Base-by-base conservation (phyloP, 2,329 filamentous ascomycete species). In the Westerdykella ornata region DNA sequence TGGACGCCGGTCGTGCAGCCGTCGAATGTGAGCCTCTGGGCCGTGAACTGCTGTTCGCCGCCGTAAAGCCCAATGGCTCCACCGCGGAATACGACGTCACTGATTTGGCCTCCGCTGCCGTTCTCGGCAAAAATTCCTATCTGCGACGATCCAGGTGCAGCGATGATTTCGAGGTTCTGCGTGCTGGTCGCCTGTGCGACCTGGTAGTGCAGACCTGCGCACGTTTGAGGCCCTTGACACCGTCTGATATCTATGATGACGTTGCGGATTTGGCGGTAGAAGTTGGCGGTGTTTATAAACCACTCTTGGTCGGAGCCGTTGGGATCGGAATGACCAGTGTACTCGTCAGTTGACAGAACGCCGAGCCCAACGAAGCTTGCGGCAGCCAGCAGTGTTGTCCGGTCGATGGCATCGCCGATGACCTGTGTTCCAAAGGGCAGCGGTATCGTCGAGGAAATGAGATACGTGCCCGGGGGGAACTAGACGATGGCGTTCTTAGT, bases 191-290 rank as follows among this genome's bases (percentile, higher is more conserved):
- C 66, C 44, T 72, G 70, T n/a, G 66, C 66, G 14, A 65, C 69
- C 4, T 66, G 68, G 68, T 69, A 72, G 39, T 72, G 68, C 14
- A 72, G 59, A 20, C 68, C 67, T 15, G 73, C 67, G 56, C 7
- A 65, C 68, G n/a, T 62, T 52, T 0, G 72, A 59, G 17, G 72
- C 22, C 2, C 7, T 26, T 4, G 68, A 1, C 80, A 68, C 1
- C 63, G 60, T 1, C 74, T 78, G 29, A 72, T 67, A 54, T 85
- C 81, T 30, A 85, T 68, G 41, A 80, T 68, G 37, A 86, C 71
- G 54, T 86, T 85, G 7, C 80, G 71, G 43, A 85, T 73, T 49
- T 80, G 76, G 34, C 80, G 71, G 55, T 73, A 81, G 62, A 85
- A 85, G 8, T 82, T 76, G 50, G 77, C 80, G 28, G 77, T 78